phyloP scores from a whole-genome alignment of 202 grass and related monocot species.

The Brachypodium distachyon region DNA sequence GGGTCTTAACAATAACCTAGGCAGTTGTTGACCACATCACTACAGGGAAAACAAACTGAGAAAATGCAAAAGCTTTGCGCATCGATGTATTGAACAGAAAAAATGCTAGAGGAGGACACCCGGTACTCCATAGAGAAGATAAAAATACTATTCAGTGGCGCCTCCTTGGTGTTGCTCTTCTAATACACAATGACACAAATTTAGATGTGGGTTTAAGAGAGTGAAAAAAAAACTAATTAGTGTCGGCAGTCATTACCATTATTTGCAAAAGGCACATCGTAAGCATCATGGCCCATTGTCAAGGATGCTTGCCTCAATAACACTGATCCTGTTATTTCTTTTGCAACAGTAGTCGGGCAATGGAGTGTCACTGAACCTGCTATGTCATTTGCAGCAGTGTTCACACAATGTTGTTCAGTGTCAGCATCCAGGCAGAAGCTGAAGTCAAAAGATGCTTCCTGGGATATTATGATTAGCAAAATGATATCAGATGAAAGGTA shows the following conservation, averaged over 20 bases:
- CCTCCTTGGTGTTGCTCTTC: too few relatives aligned
- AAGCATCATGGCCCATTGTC: not conserved
- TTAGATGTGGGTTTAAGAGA: too few relatives aligned
- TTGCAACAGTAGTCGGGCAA: not conserved
- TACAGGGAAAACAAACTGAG: not conserved
- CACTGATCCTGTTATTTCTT: constrained; percentile 16
- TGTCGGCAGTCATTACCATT: constrained; percentile 27
- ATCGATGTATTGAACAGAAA: not conserved
- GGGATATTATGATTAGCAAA: not conserved
- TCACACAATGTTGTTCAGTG: not conserved
- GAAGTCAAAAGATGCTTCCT: constrained; percentile 28
- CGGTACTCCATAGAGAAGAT: not conserved
- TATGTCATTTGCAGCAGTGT: not conserved
- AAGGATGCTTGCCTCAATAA: constrained; percentile 13
- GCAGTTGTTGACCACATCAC: not conserved
- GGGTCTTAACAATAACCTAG: not conserved
- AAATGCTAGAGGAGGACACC: not conserved
- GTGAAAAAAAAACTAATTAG: too few relatives aligned
- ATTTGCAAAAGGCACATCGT: not conserved
- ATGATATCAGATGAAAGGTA: not conserved
- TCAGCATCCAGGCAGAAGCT: not conserved
- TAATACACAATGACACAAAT: too few relatives aligned
- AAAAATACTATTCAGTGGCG: not conserved
- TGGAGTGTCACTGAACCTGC: constrained; percentile 12
- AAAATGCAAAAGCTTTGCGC: not conserved